Percentiles rank a stretch among this genome's conserved stretches.
These are phyloP conservation scores for Cystoderma amianthinum DNA, from an alignment of 768 basidiomycete species.

Conservation along the genomic window DNA sequence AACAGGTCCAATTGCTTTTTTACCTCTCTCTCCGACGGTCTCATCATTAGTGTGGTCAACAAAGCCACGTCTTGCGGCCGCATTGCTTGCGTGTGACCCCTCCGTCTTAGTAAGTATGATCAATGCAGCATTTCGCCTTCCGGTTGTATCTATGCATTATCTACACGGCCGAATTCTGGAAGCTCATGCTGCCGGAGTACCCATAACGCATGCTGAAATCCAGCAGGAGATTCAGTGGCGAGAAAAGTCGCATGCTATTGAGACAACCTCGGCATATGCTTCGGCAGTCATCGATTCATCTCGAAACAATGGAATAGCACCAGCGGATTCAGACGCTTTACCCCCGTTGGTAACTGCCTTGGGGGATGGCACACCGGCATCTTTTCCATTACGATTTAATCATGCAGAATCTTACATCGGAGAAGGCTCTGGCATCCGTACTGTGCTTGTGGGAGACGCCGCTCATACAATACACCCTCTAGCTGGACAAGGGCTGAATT, in stretches of 20 bases:
- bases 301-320: conserved; percentile 45
- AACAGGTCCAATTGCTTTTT: conserved; percentile 92
- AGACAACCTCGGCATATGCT: conserved; percentile 56
- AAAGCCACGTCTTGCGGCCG: conserved; percentile 64
- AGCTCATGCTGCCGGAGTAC: conserved; percentile 31
- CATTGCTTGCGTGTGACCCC: conserved; percentile 60
- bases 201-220: conserved; percentile 43
- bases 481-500: conserved; percentile 92
- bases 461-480: conserved; percentile 94
- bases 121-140: conserved; percentile 87
- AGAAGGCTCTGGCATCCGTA: conserved; percentile 56
- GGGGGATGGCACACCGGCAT: conserved; percentile 70
- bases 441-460: conserved; percentile 91
- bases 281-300: conserved; percentile 26
- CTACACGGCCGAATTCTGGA: conserved; percentile 58
- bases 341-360: conserved; percentile 73
- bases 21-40: conserved; percentile 71
- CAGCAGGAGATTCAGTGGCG: conserved; percentile 64
- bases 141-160: conserved; percentile 64
- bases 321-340: conserved; percentile 49
- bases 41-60: conserved; percentile 97
- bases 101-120: conserved; percentile 66
- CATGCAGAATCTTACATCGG: conserved; percentile 88
- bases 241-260: conserved; percentile 64
- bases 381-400: conserved; percentile 83